phyloP scores from a whole-genome alignment of 306 rosid species.

The Calophaca sinica region DNA sequence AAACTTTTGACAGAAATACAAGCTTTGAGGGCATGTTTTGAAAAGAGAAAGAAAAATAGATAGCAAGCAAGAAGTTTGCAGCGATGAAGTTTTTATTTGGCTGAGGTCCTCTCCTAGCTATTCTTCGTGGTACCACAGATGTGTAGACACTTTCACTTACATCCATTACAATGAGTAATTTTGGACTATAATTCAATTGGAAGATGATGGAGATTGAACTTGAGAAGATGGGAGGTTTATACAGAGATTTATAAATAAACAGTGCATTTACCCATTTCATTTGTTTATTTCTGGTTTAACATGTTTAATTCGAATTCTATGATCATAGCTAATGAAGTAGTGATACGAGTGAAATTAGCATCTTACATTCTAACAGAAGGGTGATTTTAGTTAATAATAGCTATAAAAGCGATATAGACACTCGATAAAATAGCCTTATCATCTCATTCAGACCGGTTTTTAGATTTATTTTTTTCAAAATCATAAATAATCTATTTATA shows the following conservation, averaged over 20 bases:
- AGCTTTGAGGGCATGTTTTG: constrained; percentile 81
- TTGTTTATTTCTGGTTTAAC: not conserved
- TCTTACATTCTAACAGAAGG: not conserved
- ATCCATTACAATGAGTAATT: not conserved
- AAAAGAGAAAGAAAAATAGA: constrained; percentile 57
- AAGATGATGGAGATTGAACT: constrained; percentile 24
- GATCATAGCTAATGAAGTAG: not conserved
- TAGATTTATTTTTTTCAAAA: no score
- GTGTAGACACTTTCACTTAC: not conserved
- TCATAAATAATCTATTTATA: no score
- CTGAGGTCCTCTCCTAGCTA: constrained; percentile 10
- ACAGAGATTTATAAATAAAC: constrained; percentile 13
- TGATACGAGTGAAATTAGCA: no score
- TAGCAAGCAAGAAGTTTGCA: constrained; percentile 41
- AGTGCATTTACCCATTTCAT: not conserved
- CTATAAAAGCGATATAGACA: no score
- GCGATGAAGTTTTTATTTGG: constrained; percentile 7
- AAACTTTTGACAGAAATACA: constrained; percentile 60
- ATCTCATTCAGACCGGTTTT: no score
- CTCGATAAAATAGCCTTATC: no score
- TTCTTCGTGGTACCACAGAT: constrained; percentile 4
- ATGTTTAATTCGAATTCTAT: not conserved
- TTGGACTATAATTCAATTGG: constrained; percentile 31
- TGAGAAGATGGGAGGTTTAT: constrained; percentile 9
- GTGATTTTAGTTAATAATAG: constrained; percentile 17